Evolutionary conservation across 2,329 filamentous ascomycete genomes (phyloP).

Genomic region (Calonectria montana): DNA sequence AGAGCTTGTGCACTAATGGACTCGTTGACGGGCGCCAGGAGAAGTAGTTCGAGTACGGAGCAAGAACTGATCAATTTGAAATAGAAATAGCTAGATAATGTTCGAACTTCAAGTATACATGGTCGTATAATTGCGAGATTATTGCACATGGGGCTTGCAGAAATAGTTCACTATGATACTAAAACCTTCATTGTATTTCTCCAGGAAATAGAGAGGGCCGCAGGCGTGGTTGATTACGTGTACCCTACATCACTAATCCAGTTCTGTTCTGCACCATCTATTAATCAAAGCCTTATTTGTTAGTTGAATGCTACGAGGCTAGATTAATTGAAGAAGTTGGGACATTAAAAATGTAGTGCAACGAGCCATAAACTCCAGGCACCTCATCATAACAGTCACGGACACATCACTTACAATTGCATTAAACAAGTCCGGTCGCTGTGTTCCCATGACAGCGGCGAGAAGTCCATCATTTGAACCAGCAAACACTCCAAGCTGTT

Average conservation of each 20-base stretch:
- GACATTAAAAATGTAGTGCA: background rate
- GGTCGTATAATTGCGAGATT: background rate
- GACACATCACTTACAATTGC: background rate
- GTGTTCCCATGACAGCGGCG: background rate
- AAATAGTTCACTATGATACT: background rate
- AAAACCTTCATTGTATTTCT: background rate
- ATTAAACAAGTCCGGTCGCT: background rate
- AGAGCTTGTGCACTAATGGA: no score
- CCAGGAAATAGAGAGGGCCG: background rate
- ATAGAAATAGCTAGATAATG: no score
- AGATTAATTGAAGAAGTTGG: background rate
- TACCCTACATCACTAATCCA: background rate
- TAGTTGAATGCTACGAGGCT: background rate
- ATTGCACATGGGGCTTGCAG: no score
- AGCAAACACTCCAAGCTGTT: background rate
- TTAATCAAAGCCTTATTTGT: background rate
- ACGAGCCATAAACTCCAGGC: background rate
- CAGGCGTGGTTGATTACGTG: background rate
- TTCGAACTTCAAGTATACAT: no score
- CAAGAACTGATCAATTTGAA: no score
- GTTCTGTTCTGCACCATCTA: no score
- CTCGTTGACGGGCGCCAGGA: no score
- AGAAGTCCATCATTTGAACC: background rate
- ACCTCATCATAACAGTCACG: no score
- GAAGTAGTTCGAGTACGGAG: no score